These are phyloP conservation scores for Nicotiana undulata DNA, from an alignment of 257 asterid species.

Conservation along the genomic window DNA sequence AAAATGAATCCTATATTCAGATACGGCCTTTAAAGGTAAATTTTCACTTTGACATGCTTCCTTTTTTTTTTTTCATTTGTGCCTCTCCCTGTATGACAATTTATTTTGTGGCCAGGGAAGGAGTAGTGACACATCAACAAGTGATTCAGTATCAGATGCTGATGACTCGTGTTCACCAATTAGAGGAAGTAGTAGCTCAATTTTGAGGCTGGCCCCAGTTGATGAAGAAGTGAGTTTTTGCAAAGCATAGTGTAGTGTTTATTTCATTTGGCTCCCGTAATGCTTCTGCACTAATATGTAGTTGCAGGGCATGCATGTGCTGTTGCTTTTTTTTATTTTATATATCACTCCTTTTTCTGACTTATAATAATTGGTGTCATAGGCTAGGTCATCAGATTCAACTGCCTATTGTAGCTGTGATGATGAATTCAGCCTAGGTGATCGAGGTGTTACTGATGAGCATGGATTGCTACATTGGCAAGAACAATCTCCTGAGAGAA, in stretches of 20 bases:
- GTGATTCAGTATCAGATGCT: slow-evolving; percentile 53
- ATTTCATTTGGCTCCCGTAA: neutral
- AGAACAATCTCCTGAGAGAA: slow-evolving; percentile 23
- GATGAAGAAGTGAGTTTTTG: slow-evolving; percentile 63
- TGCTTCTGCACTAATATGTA: neutral
- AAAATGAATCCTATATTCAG: slow-evolving; percentile 30
- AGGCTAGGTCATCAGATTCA: slow-evolving; percentile 57
- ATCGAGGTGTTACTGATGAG: slow-evolving; percentile 31
- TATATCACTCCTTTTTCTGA: neutral
- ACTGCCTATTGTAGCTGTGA: slow-evolving; percentile 63
- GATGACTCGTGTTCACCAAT: slow-evolving; percentile 49
- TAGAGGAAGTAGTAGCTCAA: slow-evolving; percentile 29
- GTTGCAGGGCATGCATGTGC: neutral
- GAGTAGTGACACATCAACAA: slow-evolving; percentile 36
- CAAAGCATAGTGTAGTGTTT: neutral
- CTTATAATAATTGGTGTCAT: slow-evolving; percentile 17
- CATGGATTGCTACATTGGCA: slow-evolving; percentile 22
- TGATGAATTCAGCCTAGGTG: slow-evolving; percentile 47
- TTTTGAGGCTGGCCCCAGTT: slow-evolving; percentile 35
- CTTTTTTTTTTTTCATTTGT: neutral
- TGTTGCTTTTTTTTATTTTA: neutral
- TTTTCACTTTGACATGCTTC: neutral
- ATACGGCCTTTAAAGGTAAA: slow-evolving; percentile 44
- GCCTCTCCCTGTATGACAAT: neutral
- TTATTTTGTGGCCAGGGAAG: slow-evolving; percentile 41